These are phyloP conservation scores for Podospora didyma DNA, from an alignment of 495 filamentous ascomycete species.

Conservation along the genomic window DNA sequence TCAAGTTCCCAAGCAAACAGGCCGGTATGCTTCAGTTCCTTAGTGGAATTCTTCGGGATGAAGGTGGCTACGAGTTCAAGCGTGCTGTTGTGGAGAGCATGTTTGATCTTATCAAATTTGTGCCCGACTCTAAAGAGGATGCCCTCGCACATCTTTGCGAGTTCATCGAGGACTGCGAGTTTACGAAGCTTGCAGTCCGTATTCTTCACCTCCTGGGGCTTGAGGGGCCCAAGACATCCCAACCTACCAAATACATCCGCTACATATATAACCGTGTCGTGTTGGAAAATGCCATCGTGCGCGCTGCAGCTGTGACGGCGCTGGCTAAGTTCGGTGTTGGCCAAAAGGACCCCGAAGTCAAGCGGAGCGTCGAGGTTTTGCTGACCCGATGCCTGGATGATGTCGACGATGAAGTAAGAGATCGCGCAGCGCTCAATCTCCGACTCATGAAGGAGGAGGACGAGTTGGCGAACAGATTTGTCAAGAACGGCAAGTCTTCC, in stretches of 20 bases:
- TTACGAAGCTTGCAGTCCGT: slow-evolving; percentile 94
- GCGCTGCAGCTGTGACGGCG: slow-evolving; percentile 92
- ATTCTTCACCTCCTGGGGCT: slow-evolving; percentile 89
- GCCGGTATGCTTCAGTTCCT: slow-evolving; percentile 96
- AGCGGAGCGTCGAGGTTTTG: slow-evolving; percentile 88
- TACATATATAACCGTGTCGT: slow-evolving; percentile 99
- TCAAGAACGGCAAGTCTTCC: slow-evolving; percentile 73
- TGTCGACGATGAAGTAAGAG: slow-evolving; percentile 94
- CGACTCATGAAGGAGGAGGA: slow-evolving; percentile 84
- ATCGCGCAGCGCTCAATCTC: slow-evolving; percentile 90
- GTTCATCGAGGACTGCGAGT: slow-evolving; percentile 99
- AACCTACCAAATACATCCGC: slow-evolving; percentile 96
- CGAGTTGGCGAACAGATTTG: slow-evolving; percentile 75
- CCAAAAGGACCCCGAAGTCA: slow-evolving; percentile 94
- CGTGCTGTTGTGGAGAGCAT: slow-evolving; percentile 96
- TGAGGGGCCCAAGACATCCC: slow-evolving; percentile 91
- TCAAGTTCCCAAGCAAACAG: slow-evolving; percentile 98
- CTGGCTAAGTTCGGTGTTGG: slow-evolving; percentile 96
- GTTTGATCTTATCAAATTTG: slow-evolving; percentile 99
- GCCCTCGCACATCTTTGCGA: slow-evolving; percentile 95
- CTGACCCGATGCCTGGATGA: slow-evolving; percentile 94
- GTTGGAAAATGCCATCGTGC: slow-evolving; percentile 92
- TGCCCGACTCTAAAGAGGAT: slow-evolving; percentile 96
- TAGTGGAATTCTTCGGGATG: slow-evolving; percentile 89
- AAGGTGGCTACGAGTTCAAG: slow-evolving; percentile 99